Percentiles rank a stretch among this genome's conserved stretches.
Evolutionary conservation across 179 eudicot genomes (phyloP).

Genomic region (Camellia oleifera): DNA sequence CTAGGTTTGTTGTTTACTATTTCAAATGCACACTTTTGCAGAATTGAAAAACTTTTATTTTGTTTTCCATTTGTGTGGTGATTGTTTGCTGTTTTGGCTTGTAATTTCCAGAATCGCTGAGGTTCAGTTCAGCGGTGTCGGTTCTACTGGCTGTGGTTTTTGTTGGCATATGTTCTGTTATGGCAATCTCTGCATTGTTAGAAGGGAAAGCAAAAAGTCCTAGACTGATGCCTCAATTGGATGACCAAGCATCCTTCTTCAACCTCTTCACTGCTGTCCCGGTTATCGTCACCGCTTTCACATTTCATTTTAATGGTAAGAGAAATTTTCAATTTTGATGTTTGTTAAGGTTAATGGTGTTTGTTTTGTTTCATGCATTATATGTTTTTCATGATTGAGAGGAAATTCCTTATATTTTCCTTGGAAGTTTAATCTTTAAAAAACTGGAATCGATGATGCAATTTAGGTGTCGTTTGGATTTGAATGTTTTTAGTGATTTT

Average conservation of each 20-base stretch:
- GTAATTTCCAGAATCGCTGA: slow-evolving; percentile 53
- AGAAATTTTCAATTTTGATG: too few species aligned
- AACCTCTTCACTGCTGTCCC: slow-evolving; percentile 80
- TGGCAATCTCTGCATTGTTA: slow-evolving; percentile 65
- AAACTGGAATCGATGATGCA: too few species aligned
- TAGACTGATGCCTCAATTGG: slow-evolving; percentile 59
- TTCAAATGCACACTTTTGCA: not conserved
- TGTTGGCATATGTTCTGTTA: slow-evolving; percentile 65
- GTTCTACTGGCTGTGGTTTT: slow-evolving; percentile 80
- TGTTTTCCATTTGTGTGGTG: not conserved
- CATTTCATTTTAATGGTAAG: slow-evolving; percentile 87
- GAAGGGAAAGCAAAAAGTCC: slow-evolving; percentile 56
- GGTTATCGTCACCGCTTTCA: slow-evolving; percentile 79
- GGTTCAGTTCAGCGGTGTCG: slow-evolving; percentile 69
- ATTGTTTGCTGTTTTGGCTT: not conserved
- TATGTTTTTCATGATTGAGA: too few species aligned
- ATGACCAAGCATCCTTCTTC: slow-evolving; percentile 43
- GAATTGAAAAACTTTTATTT: not conserved
- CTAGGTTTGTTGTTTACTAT: slow-evolving; percentile 45
- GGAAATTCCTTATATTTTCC: too few species aligned
- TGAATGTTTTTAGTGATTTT: too few species aligned
- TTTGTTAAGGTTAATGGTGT: not conserved
- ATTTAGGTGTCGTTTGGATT: too few species aligned
- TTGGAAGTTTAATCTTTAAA: too few species aligned
- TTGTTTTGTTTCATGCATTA: not conserved